Evolutionary conservation across 2,329 filamentous ascomycete genomes (phyloP), one percentile per base, ranked within the genome.

Genomic region (Fusarium redolens): DNA sequence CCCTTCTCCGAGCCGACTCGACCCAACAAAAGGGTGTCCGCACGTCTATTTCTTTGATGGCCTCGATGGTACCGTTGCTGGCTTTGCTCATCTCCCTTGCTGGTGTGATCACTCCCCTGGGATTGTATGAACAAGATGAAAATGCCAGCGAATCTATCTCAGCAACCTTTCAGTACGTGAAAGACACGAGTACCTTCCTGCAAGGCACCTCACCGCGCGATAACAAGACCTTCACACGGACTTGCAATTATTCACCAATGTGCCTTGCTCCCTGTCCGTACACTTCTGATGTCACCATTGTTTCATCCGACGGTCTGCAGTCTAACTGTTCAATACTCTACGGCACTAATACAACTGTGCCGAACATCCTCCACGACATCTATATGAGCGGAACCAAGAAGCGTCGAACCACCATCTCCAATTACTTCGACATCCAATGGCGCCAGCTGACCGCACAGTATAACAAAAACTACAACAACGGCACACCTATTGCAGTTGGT

Each of bases 51-150:
- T 41, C 55, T 14, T 51, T 72, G 18, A 61, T 75, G 25, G 55
- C 71, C 1, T 31, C 69, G 30, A n/a, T 62, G 18, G 60, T 77
- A 10, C 76, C 81, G 0, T 56, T 82, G 13, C 57, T 80, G 3
- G 59, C 81, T 7, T 33, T 80, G 22, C 58, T 85, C 14, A 76
- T 83, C 7, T 79, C 82, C 0, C 64, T 86, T 18, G 80, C 85
- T 4, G 81, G 83, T n/a, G 78, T 86, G 9, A 76, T 86, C 6
- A 86, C 85, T 0, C 85, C 85, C 1, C 75, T 87, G 8, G 85
- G 85, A 4, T 76, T 87, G 1, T 83, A 83, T 51, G 81, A 86
- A n/a, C 73, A 78, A 8, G 63, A 76, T 4, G 65, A 72, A 14
- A 45, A 41, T 18, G 61, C 51, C 44, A 55, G 22, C 12, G 57